phyloP scores from a whole-genome alignment of 345 rosid genomes.

The Ailanthus altissimus region DNA sequence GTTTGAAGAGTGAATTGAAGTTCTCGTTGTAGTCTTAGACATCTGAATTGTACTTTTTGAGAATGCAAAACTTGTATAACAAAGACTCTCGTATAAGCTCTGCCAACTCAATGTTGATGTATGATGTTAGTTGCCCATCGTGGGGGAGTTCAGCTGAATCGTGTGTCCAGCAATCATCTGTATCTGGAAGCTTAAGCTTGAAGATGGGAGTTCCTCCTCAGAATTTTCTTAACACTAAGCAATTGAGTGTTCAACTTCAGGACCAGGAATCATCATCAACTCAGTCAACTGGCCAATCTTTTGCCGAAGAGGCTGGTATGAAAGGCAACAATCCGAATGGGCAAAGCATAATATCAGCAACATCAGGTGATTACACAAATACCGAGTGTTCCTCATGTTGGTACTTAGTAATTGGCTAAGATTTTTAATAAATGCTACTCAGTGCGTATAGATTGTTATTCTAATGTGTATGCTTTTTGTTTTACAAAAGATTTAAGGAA shows the following conservation, averaged over 20 bases:
- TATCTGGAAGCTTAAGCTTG: conserved; percentile 49
- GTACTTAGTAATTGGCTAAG: not conserved
- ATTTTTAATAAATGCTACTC: not conserved
- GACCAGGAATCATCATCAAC: conserved; percentile 70
- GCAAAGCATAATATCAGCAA: conserved; percentile 30
- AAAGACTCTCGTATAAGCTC: conserved; percentile 37
- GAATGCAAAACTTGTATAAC: conserved; percentile 45
- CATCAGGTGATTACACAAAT: conserved; percentile 32
- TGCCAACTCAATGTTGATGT: conserved; percentile 28
- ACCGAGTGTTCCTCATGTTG: not conserved
- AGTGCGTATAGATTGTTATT: not conserved
- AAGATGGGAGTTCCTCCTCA: conserved; percentile 47
- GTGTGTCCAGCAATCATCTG: conserved; percentile 22
- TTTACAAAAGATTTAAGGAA: not conserved
- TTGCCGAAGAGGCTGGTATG: conserved; percentile 51
- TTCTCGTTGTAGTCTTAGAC: conserved; percentile 7
- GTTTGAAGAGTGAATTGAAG: conserved; percentile 24
- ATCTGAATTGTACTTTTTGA: not conserved
- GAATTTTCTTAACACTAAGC: conserved; percentile 40
- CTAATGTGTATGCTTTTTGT: not conserved
- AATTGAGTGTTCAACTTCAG: conserved; percentile 47
- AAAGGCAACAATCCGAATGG: conserved; percentile 41
- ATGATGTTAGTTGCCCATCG: conserved; percentile 42
- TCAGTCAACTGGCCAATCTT: conserved; percentile 76
- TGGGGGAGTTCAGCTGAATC: conserved; percentile 46